Percentiles rank a stretch among this genome's conserved stretches.
Evolutionary conservation across 2,329 filamentous ascomycete genomes (phyloP).

Genomic region (Plectosphaerella plurivora): DNA sequence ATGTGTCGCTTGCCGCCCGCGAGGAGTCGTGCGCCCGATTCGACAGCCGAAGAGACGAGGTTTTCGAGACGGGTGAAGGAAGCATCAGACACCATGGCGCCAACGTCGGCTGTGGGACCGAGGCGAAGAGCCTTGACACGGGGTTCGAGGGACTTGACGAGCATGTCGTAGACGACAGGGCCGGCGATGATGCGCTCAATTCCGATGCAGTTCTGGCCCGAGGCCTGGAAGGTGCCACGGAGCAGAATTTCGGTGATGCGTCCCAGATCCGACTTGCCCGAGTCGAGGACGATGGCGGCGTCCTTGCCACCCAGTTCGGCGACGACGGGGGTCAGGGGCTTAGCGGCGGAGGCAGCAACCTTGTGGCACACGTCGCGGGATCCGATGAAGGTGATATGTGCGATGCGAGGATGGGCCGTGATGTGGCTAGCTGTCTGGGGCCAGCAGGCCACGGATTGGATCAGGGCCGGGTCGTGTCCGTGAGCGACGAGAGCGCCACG

Average conservation of each 20-base stretch:
- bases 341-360: slow-evolving; percentile 82
- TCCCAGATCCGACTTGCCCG: slow-evolving; percentile 59
- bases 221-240: slow-evolving; percentile 89
- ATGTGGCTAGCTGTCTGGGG: slow-evolving; percentile 75
- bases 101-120: slow-evolving; percentile 76
- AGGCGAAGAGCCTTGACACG: slow-evolving; percentile 71
- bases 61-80: slow-evolving; percentile 72
- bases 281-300: slow-evolving; percentile 83
- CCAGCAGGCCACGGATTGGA: slow-evolving; percentile 86
- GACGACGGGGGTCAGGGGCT: slow-evolving; percentile 78
- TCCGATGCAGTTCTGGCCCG: slow-evolving; percentile 96
- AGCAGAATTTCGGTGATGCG: slow-evolving; percentile 80
- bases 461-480: slow-evolving; percentile 74
- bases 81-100: slow-evolving; percentile 80
- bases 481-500: slow-evolving; percentile 76
- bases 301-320: slow-evolving; percentile 96
- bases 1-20: slow-evolving; percentile 68
- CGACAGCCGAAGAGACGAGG: slow-evolving; percentile 73
- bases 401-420: slow-evolving; percentile 78
- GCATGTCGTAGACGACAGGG: slow-evolving; percentile 67
- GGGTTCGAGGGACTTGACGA: slow-evolving; percentile 67
- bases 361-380: slow-evolving; percentile 81
- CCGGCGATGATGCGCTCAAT: slow-evolving; percentile 88
- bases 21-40: slow-evolving; percentile 73
- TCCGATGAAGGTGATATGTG: slow-evolving; percentile 94